A percentile compares a stretch with the other conserved stretches of the same genome.
These are phyloP conservation scores for Asterochloris sp. DNA, from an alignment of 139 green algal genomes.

Conservation along the genomic window DNA sequence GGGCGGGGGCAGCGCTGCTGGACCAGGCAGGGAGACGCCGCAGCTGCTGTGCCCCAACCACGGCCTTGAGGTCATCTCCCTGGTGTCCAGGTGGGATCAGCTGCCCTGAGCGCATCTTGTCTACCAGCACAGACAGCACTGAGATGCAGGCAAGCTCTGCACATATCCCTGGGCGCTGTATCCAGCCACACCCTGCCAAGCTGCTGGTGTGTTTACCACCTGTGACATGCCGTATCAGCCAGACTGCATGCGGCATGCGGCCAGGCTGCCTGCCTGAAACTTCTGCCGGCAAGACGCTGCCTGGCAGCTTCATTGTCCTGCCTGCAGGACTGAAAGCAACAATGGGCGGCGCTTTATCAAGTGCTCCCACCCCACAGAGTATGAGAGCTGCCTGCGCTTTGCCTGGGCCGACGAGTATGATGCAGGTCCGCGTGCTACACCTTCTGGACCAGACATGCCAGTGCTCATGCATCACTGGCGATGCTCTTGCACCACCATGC, in stretches of 20 bases:
- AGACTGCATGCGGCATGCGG: no score
- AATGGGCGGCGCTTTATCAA: constrained; percentile 41
- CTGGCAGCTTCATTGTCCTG: no score
- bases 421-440: neutral
- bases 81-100: constrained; percentile 1
- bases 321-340: constrained; percentile 23
- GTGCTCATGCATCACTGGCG: neutral
- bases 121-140: no score
- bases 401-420: constrained; percentile 41
- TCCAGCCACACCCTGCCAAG: no score
- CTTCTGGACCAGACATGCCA: neutral
- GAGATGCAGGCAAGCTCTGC: no score
- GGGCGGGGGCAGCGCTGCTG: neutral
- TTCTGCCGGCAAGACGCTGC: no score
- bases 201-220: no score
- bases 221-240: no score
- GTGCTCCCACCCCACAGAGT: constrained; percentile 28
- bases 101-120: no score
- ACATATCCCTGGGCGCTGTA: no score
- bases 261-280: no score
- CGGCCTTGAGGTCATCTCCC: constrained; percentile 17
- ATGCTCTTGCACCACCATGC: neutral
- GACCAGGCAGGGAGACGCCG: neutral
- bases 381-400: constrained; percentile 31
- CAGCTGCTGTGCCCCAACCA: constrained; percentile 30